These are phyloP conservation scores for Sporothrix sp. DNA, from an alignment of 2,329 filamentous ascomycete species.

Conservation along the genomic window DNA sequence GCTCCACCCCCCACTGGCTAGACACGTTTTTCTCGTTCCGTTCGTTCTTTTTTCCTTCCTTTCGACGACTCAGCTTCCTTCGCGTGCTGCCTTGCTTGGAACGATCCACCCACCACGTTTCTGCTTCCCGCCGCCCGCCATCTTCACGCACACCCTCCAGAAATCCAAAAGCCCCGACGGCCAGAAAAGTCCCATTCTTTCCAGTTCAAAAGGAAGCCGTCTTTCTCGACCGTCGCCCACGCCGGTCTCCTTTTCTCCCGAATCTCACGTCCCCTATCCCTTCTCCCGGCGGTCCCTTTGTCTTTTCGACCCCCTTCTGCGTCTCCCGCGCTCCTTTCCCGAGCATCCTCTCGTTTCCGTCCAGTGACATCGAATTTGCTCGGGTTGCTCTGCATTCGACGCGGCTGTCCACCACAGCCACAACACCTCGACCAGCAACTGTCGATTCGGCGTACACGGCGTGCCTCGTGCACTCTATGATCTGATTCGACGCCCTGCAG, in stretches of 20 bases:
- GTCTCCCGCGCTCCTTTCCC: not conserved
- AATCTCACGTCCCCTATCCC: not conserved
- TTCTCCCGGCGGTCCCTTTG: not conserved
- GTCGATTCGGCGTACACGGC: not conserved
- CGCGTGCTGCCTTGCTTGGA: slow-evolving; percentile 9
- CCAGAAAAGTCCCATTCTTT: not conserved
- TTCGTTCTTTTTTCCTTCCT: not conserved
- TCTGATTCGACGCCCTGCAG: slow-evolving; percentile 3
- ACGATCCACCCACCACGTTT: slow-evolving; percentile 15
- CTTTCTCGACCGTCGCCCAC: slow-evolving; percentile 1
- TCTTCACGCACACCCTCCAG: not conserved
- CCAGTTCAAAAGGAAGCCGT: not conserved
- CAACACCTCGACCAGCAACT: not conserved
- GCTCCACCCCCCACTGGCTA: slow-evolving; percentile 6
- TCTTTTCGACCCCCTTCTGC: not conserved
- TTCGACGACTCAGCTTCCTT: slow-evolving; percentile 5
- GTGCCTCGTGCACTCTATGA: no score
- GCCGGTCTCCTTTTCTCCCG: slow-evolving; percentile 1
- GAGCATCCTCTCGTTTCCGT: not conserved
- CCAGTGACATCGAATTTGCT: no score
- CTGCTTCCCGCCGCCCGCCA: slow-evolving; percentile 7
- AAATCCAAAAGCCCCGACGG: not conserved
- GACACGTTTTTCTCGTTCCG: slow-evolving; percentile 9
- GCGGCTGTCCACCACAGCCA: no score
- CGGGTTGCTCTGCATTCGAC: no score